A percentile compares a stretch with the other conserved stretches of the same genome.
Evolutionary conservation across 805 yeast genomes (phyloP).

Genomic region (Nakazawaea ishiwadae): DNA sequence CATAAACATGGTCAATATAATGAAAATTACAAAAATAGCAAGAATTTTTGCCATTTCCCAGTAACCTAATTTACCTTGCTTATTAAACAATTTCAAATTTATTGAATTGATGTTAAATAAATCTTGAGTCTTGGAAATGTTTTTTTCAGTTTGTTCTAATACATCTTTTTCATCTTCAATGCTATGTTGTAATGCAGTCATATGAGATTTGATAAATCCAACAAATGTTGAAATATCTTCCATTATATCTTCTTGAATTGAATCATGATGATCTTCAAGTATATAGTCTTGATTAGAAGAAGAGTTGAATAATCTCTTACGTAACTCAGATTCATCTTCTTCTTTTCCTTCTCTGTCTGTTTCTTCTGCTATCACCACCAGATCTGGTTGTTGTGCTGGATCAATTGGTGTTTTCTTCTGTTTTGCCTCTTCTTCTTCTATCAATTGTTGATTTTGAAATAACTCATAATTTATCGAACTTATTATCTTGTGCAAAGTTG

Average conservation of each 20-base stretch:
- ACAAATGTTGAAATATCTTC: slow-evolving; percentile 6
- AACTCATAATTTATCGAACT: slow-evolving; percentile 7
- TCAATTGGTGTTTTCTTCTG: too few relatives aligned
- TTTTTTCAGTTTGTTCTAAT: slow-evolving; percentile 1
- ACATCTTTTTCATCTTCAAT: slow-evolving; percentile 4
- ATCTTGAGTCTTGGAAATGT: neutral
- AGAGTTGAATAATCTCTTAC: slow-evolving; percentile 10
- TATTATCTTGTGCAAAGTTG: neutral
- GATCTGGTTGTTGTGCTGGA: too few relatives aligned
- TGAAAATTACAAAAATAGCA: neutral
- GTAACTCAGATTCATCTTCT: slow-evolving; percentile 11
- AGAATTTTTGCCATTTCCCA: slow-evolving; percentile 9
- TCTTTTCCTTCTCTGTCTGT: neutral
- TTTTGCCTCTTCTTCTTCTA: neutral
- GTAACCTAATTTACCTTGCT: slow-evolving; percentile 7
- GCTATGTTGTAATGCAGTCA: slow-evolving; percentile 1
- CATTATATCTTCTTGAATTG: slow-evolving; percentile 8
- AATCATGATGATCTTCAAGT: slow-evolving; percentile 11
- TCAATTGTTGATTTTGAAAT: slow-evolving; percentile 4
- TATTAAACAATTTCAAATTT: slow-evolving; percentile 2
- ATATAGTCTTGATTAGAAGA: neutral
- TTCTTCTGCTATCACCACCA: neutral
- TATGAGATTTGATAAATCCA: neutral
- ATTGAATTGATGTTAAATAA: neutral
- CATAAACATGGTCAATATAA: slow-evolving; percentile 3